Conservation (phyloP, 805 yeast genomes). For the Pichia eremophila region DNA sequence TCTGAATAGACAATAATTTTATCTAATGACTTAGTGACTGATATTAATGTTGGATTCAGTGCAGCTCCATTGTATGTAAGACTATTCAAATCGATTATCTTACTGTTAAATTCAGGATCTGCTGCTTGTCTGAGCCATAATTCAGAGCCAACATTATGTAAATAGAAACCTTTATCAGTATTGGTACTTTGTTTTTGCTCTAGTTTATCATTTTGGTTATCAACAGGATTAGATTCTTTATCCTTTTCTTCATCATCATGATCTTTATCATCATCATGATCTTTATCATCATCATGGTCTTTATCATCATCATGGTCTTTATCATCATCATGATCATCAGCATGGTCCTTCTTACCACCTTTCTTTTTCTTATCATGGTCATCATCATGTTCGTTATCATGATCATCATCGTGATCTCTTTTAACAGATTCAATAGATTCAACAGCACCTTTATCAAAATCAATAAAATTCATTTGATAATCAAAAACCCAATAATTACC, state of each 20-base stretch:
- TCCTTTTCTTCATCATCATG: not conserved
- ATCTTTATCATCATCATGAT: conserved; percentile 1
- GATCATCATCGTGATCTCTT: not conserved
- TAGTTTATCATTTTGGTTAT: not conserved
- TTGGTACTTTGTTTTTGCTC: not conserved
- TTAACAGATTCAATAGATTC: not conserved
- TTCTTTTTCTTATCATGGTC: conserved; percentile 5
- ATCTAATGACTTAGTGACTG: conserved; percentile 36
- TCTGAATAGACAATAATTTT: conserved; percentile 52
- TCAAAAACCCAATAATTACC: conserved; percentile 24
- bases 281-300: conserved; percentile 1
- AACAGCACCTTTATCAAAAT: conserved; percentile 6
- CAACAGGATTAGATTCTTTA: not conserved
- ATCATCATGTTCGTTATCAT: not conserved
- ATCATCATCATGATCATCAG: conserved; percentile 1
- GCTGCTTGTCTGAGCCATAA: conserved; percentile 18
- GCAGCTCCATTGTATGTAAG: conserved; percentile 35
- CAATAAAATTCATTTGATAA: conserved; percentile 18
- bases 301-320: conserved; percentile 1
- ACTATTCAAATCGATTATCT: conserved; percentile 23
- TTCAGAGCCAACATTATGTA: conserved; percentile 12
- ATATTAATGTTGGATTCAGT: conserved; percentile 31
- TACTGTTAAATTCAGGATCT: conserved; percentile 22
- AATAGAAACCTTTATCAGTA: conserved; percentile 38
- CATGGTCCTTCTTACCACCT: conserved; percentile 12